Evolutionary conservation across 78 protist genomes (phyloP), one percentile per base, ranked within the genome.

Genomic region (Mastigamoeba balamuthi): DNA sequence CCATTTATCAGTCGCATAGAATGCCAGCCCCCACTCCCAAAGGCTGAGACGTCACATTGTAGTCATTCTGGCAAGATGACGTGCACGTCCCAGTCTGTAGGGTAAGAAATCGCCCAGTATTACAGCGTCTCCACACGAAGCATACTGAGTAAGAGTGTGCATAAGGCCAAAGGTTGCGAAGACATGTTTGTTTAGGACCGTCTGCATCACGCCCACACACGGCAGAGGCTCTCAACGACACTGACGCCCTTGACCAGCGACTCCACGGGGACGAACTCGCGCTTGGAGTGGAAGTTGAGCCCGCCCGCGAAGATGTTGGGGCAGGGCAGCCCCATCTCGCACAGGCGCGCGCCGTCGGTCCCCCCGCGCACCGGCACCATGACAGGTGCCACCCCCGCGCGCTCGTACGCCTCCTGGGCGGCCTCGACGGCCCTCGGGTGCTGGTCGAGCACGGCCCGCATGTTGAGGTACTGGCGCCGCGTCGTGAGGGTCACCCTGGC

Each of bases 301-400:
- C 82, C 82, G 3, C 82, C 82, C 27, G 79, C 81, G 7, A 78
- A 78, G 8, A 78, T 3, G 36, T 78, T 78, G 3, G 82, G 81
- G n/a, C 70, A 33, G 4, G 80, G 80, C 7, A 78, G 33, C 44
- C 82, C 82, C 82, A 78, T 75, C 5, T 7, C 6, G 7, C 58
- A 72, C 10, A 76, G 77, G n/a, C 75, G 25, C 7, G 81, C 44
- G 5, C 82, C 82, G 36, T 78, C 82, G 4, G 82, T 78, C n/a
- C 82, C 82, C 10, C 82, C 82, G 27, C 82, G 42, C 40, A 78
- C 38, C 5, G 58, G 76, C 4, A 36, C 29, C 5, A 29, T n/a
- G 44, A 8, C 38, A 9, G 82, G 82, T 5, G 36, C 4, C 37
- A 78, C n/a, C 29, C 84, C 79, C 5, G 39, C 5, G 6, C 17